A percentile compares a stretch with the other conserved stretches of the same genome.
Evolutionary conservation across 2,329 filamentous ascomycete species (phyloP).

Genomic region (Mycosphaerella sp.): DNA sequence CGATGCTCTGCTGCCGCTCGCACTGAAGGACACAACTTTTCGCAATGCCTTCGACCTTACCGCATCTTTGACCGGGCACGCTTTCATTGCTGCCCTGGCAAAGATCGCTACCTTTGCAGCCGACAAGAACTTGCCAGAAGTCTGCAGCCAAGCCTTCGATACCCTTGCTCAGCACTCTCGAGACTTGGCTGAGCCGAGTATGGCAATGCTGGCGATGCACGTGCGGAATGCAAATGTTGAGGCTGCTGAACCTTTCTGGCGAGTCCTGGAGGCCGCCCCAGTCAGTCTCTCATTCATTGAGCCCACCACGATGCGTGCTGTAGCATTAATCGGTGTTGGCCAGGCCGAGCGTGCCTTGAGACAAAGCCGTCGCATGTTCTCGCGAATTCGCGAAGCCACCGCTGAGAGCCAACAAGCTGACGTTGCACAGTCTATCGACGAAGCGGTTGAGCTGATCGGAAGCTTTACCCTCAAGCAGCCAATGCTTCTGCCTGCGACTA

Average conservation of each 20-base stretch:
- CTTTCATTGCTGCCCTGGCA: conserved; percentile 59
- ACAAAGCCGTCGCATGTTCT: conserved; percentile 80
- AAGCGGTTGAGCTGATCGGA: conserved; percentile 67
- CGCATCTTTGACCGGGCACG: conserved; percentile 51
- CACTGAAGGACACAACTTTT: conserved; percentile 64
- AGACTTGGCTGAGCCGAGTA: conserved; percentile 52
- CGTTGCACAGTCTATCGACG: conserved; percentile 73
- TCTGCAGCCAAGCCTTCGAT: conserved; percentile 55
- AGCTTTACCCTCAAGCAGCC: conserved; percentile 51
- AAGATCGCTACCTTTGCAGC: conserved; percentile 72
- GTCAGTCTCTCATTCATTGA: conserved; percentile 68
- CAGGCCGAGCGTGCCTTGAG: conserved; percentile 74
- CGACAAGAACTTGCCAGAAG: conserved; percentile 64
- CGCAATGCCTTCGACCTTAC: conserved; percentile 69
- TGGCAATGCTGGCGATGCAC: conserved; percentile 80
- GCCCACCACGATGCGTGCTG: conserved; percentile 82
- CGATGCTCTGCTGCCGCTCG: conserved; percentile 71
- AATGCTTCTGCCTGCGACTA: conserved; percentile 49
- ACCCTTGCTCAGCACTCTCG: conserved; percentile 47
- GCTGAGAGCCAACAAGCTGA: conserved; percentile 47
- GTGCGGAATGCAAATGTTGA: conserved; percentile 75
- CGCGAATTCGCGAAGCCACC: conserved; percentile 64
- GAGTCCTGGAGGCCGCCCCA: conserved; percentile 57
- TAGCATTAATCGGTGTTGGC: conserved; percentile 79
- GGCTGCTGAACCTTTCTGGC: conserved; percentile 74